Evolutionary conservation across 1,139 yeast species (phyloP), one percentile per base, ranked within the genome.

Genomic region (Yamadazyma triangularis): DNA sequence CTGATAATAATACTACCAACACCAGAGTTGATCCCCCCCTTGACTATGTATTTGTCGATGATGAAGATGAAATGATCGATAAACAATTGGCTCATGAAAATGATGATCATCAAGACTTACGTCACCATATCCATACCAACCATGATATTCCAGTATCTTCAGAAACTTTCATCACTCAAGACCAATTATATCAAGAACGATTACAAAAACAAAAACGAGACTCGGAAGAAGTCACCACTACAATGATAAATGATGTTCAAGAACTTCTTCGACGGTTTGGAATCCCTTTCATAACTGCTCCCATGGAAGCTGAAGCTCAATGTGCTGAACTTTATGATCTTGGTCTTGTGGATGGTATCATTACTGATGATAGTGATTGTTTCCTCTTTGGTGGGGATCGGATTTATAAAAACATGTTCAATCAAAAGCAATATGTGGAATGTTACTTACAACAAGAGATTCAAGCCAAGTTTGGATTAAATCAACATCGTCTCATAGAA

Each of bases 241-340:
- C 74, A 3, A 91, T 93, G 97, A 74, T 91, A 14, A 68, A 70
- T 27, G 97, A 91, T 50, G 93, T 94, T 9, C 96, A 91, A 54
- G 95, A 87, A 39, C 63, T 93, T 24, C 63, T 93, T 4, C 73
- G 81, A 22, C 56, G 93, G 34, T 93, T 93, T 62, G 98, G 98
- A 1, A 83, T 91, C 8, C 98, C 98, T 0, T 91, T 77, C 46
- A 73, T 91, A 6, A 86, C 96, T 0, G 96, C 97, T 0, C 97
- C 97, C 0, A 87, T 86, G 87, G 98, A 91, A 57, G 98, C 98
- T 1, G 98, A 91, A 60, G 96, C 97, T 0, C 98, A 91, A 50
- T 91, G 98, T 58, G 96, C 96, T 0, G 86, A 80, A 42, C 59
- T 91, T 8, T 57, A 76, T 29, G 56, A 58, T 15, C 54, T 87